Percentiles rank a stretch among this genome's conserved stretches.
Evolutionary conservation across 2,329 filamentous ascomycete genomes (phyloP).

Genomic region (Aureobasidium sp.): DNA sequence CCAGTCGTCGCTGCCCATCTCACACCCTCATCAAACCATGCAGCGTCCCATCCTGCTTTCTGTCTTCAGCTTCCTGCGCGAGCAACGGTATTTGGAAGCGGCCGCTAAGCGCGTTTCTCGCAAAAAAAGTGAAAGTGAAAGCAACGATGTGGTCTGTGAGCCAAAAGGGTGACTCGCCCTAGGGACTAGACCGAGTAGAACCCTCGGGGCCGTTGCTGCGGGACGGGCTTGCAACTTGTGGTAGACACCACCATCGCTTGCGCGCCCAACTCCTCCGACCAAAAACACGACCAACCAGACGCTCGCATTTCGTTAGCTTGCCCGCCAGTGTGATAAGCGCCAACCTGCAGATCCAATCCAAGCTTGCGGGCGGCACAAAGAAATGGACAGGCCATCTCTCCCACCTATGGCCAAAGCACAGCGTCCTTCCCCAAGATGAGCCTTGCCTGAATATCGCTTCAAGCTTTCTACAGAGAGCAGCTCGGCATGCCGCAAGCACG

Average conservation of each 20-base stretch:
- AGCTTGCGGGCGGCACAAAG: slow-evolving; percentile 12
- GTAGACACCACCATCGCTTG: slow-evolving; percentile 16
- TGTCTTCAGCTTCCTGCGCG: slow-evolving; percentile 10
- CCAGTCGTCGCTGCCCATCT: slow-evolving; percentile 1
- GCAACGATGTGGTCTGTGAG: slow-evolving; percentile 13
- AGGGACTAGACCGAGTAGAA: slow-evolving; percentile 10
- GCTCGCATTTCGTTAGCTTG: slow-evolving; percentile 13
- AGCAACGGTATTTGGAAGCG: slow-evolving; percentile 17
- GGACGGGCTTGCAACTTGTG: slow-evolving; percentile 7
- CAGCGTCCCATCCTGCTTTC: neutral
- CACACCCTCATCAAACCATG: slow-evolving; percentile 13
- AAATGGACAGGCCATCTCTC: slow-evolving; percentile 7
- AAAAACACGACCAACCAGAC: slow-evolving; percentile 1
- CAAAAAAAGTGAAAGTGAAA: slow-evolving; percentile 5
- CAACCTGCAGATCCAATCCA: slow-evolving; percentile 15
- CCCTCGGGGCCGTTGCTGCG: slow-evolving; percentile 15
- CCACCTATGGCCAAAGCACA: neutral
- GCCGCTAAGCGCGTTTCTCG: slow-evolving; percentile 16
- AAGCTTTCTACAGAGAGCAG: neutral
- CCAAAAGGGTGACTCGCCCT: slow-evolving; percentile 9
- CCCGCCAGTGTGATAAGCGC: slow-evolving; percentile 12
- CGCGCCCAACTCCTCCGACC: slow-evolving; percentile 12
- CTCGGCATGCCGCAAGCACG: slow-evolving; percentile 1
- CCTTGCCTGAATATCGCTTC: slow-evolving; percentile 11
- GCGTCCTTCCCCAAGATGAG: neutral